Base-by-base conservation (phyloP, 768 basidiomycete genomes). In the Mycena latifolia region DNA sequence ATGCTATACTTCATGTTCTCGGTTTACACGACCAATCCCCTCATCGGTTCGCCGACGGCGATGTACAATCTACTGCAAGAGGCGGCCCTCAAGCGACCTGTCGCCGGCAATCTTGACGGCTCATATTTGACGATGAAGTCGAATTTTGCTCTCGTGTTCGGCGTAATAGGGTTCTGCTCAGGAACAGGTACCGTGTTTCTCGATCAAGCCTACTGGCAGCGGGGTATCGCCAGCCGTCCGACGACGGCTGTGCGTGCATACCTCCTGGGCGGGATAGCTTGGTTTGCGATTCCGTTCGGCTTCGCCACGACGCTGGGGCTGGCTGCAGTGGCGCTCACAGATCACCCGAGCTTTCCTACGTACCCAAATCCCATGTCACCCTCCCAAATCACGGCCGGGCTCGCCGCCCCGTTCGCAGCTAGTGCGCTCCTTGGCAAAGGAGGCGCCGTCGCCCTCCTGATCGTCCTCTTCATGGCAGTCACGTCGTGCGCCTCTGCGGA, bases 91-190 rank as follows among this genome's bases (percentile, higher is more conserved):
- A 78, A 81, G n/a, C 73, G 75, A 1, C 87, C 87, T 0, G 86
- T 88, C 0, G 65, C 63, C 0, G 86, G 87, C 10, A 88, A 87
- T 66, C 67, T 79, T 46, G 76, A 80, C 18, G 86, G 88, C 7
- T 85, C 84, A 55, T 88, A 88, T 67, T 63, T 87, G 35, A 88
- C 88, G 0, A 84, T 89, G 83, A 85, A 85, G 67, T 86, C 85
- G 18, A 79, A 82, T 46, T 78, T 81, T 61, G 82, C 79, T 8
- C 71, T 84, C 24, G 78, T 83, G 15, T 82, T 83, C 47, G 82
- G 81, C 37, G 7, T 48, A 25, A 52, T 46, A 33, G 62, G 27
- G 55, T 41, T 58, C 46, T 22, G 47, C 54, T 60, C 46, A 41
- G 50, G 59, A 62, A 66, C 15, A 27, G 61, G 33, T 47, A 57